A percentile compares a stretch with the other conserved stretches of the same genome.
phyloP scores from a whole-genome alignment of 257 asterid species.

The Lycium ferocissimum region DNA sequence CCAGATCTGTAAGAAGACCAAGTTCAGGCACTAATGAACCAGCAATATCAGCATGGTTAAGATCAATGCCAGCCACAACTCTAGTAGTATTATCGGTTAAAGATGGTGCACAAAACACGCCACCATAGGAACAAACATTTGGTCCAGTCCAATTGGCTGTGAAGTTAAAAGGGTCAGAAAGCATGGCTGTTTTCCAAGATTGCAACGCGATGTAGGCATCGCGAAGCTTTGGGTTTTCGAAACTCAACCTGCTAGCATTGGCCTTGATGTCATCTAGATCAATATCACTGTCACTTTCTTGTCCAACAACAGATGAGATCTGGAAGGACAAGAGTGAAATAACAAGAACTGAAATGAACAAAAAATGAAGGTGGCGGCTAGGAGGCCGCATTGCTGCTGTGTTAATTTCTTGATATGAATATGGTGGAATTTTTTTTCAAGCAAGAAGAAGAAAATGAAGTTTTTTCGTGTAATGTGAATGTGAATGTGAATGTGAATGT shows the following conservation, averaged over 20 bases:
- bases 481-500: background rate
- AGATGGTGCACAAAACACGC: constrained; percentile 61
- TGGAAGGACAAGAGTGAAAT: constrained; percentile 32
- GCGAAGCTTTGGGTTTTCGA: constrained; percentile 59
- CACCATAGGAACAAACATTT: constrained; percentile 62
- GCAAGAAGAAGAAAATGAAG: background rate
- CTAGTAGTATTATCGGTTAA: constrained; percentile 45
- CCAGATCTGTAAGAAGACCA: constrained; percentile 67
- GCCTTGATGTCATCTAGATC: constrained; percentile 30
- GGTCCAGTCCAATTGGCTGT: constrained; percentile 69
- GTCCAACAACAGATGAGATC: constrained; percentile 38
- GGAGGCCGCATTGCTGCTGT: constrained; percentile 27
- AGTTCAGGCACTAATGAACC: constrained; percentile 71
- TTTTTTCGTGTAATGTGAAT: background rate
- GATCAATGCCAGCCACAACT: constrained; percentile 79
- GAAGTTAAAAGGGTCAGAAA: constrained; percentile 74
- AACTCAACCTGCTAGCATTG: constrained; percentile 38
- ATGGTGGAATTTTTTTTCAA: background rate
- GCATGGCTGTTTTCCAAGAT: constrained; percentile 69
- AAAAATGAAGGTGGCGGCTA: background rate
- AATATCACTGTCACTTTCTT: constrained; percentile 37
- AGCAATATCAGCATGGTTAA: constrained; percentile 79
- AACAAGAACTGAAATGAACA: background rate
- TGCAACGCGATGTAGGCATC: constrained; percentile 71
- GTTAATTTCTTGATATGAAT: background rate